Base-by-base conservation (phyloP, 805 yeast species). In the Tetrapisispora fleetii region DNA sequence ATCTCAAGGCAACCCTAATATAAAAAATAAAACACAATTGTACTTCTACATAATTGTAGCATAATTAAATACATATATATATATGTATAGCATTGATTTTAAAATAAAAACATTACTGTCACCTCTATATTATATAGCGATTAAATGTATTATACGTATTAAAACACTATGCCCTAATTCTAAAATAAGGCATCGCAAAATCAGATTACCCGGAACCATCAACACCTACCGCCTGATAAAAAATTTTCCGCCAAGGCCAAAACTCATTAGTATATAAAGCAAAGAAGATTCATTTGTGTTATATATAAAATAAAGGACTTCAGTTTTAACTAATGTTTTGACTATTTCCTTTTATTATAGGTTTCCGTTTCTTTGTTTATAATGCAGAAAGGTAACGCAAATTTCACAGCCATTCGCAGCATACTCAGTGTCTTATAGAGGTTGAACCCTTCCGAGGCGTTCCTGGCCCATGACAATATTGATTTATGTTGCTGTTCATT, bases 381-480 rank as follows among this genome's bases (percentile, higher is more conserved):
- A n/a, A n/a, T 47, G 49, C 53, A 52, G 58, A 46, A 52, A 58
- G 57, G 52, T 67, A 76, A 79, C 83, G 83, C 83, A 78, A 76
- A 73, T 62, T 59, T 70, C 78, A 80, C 85, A 75, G 83, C 74
- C 81, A 71, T 68, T 71, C 74, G 71, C 78, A 71, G 69, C 78
- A 60, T 71, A 58, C 64, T 76, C 74, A 72, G 84, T 79, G 75
- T 78, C 76, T 75, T 79, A 73, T 75, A 65, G 83, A 79, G 84
- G 84, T 75, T 77, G 78, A 77, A 74, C 75, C 80, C 79, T 64
- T 68, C 68, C 67, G 65, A 59, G 81, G 78, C 77, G 77, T 73
- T 73, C 76, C 61, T 69, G 83, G 70, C 84, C 85, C 84, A 80
- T 79, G 84, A 80, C 81, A 71, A 71, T 69, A 63, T 77, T 70